Evolutionary conservation across 2,329 filamentous ascomycete genomes (phyloP), one percentile per base, ranked within the genome.

Genomic region (Arthrobotrys pseudoclavata): DNA sequence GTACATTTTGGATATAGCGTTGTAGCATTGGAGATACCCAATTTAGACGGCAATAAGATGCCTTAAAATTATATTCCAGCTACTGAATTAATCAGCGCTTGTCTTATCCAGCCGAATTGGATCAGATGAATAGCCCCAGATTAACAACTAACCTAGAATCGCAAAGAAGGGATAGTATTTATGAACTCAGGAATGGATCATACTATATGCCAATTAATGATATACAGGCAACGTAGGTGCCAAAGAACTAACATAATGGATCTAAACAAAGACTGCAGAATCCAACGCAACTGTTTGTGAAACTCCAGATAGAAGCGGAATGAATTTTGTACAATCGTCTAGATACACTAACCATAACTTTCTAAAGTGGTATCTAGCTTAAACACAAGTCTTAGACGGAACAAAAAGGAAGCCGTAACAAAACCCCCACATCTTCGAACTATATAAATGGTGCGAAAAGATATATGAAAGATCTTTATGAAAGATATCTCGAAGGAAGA

Each of bases 331-430:
- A 57, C 52, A 57, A 57, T 34, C 9, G 24, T 26, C 34, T 62
- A 62, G 34, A 62, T 47, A 62, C 57, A 62, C 37, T 18, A 62
- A 62, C 47, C 57, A 62, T 20, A 29, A 31, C 57, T 62, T 45
- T 62, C 57, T 62, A 62, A 57, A 42, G 20, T 62, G 57, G 57
- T 62, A 62, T 62, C 57, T 45, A 62, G 57, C 12, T n/a, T 24
- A 34, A 47, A 62, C 24, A 1, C 3, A 24, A 18, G 12, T 22
- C n/a, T 37, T 29, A 10, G 10, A 45, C 2, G 0, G 2, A n/a
- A 62, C 13, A 62, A 42, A 47, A 15, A 5, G 26, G 37, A 29
- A 22, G 1, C 18, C 29, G 12, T 24, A 15, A 24, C 29, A 6
- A 6, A 42, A 7, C 4, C 5, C 42, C 42, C 31, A 13, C 20